These are phyloP conservation scores for Lepraria neglecta DNA, from an alignment of 495 filamentous ascomycete species.

Conservation along the genomic window DNA sequence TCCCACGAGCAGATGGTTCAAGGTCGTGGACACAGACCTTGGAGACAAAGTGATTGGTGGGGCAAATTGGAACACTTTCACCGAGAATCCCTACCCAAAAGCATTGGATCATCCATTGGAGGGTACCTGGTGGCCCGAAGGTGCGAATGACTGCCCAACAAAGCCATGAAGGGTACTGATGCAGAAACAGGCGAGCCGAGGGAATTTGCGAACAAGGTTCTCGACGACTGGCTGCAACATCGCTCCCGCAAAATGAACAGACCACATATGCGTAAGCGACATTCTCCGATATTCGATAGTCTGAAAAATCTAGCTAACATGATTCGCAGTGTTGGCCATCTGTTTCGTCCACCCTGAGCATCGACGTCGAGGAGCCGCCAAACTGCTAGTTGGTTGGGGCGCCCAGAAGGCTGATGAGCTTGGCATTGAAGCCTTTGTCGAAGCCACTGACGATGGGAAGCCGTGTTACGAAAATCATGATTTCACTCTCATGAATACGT, in stretches of 20 bases:
- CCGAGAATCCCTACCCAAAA: slow-evolving; percentile 31
- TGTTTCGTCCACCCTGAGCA: slow-evolving; percentile 35
- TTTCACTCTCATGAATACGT: slow-evolving; percentile 26
- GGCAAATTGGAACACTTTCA: slow-evolving; percentile 34
- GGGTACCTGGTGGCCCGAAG: slow-evolving; percentile 34
- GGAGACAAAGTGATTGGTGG: slow-evolving; percentile 30
- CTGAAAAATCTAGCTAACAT: background rate
- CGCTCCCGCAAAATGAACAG: slow-evolving; percentile 27
- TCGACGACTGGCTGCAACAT: slow-evolving; percentile 26
- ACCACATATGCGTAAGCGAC: slow-evolving; percentile 31
- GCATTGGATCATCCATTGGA: slow-evolving; percentile 24
- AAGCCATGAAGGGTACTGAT: background rate
- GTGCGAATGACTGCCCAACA: slow-evolving; percentile 13
- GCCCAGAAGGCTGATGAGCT: slow-evolving; percentile 33
- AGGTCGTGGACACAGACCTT: slow-evolving; percentile 33
- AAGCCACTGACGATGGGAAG: slow-evolving; percentile 39
- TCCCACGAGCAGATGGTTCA: slow-evolving; percentile 28
- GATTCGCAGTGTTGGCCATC: slow-evolving; percentile 28
- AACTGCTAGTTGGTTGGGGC: slow-evolving; percentile 41
- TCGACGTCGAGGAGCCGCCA: slow-evolving; percentile 35
- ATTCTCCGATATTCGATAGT: background rate
- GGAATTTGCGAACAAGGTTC: slow-evolving; percentile 27
- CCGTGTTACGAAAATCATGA: slow-evolving; percentile 38
- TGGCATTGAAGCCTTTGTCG: slow-evolving; percentile 37
- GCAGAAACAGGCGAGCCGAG: slow-evolving; percentile 22